A percentile compares a stretch with the other conserved stretches of the same genome.
Conservation (phyloP, 495 filamentous ascomycete genomes). For the Neurospora sp. region DNA sequence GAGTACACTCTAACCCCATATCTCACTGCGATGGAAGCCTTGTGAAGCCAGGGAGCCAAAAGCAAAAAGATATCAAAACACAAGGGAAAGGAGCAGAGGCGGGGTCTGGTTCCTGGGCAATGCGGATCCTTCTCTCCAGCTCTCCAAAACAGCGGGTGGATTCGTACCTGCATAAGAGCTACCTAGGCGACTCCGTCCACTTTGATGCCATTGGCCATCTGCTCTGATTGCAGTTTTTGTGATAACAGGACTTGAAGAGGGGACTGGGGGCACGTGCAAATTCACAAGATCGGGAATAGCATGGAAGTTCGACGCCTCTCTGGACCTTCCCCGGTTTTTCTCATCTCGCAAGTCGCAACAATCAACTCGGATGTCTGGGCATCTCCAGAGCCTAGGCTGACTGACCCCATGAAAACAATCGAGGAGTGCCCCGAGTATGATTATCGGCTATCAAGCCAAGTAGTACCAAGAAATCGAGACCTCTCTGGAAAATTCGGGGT, state of each 20-base stretch:
- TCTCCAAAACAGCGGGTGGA: constrained; percentile 1
- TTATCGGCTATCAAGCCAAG: not conserved
- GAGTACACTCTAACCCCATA: not conserved
- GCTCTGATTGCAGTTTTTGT: not conserved
- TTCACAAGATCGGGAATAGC: not conserved
- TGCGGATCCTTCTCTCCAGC: not conserved
- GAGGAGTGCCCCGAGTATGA: not conserved
- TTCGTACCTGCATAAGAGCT: constrained; percentile 6
- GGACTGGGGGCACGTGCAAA: not conserved
- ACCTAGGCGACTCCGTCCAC: not conserved
- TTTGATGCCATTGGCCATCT: not conserved
- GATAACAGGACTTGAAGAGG: not conserved
- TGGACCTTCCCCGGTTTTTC: not conserved
- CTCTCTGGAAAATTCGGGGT: not conserved
- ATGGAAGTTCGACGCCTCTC: not conserved
- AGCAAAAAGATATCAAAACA: not conserved
- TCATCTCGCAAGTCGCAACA: not conserved
- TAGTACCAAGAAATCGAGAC: not conserved
- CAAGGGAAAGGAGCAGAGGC: not conserved
- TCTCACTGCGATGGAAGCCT: not conserved
- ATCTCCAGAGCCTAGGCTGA: not conserved
- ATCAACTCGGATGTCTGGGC: not conserved
- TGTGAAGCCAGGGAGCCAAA: not conserved
- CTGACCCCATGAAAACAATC: not conserved
- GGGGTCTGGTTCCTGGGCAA: not conserved